Base-by-base conservation (phyloP, 1,284 basidiomycete genomes). In the Lentinula novae-zelandiae region DNA sequence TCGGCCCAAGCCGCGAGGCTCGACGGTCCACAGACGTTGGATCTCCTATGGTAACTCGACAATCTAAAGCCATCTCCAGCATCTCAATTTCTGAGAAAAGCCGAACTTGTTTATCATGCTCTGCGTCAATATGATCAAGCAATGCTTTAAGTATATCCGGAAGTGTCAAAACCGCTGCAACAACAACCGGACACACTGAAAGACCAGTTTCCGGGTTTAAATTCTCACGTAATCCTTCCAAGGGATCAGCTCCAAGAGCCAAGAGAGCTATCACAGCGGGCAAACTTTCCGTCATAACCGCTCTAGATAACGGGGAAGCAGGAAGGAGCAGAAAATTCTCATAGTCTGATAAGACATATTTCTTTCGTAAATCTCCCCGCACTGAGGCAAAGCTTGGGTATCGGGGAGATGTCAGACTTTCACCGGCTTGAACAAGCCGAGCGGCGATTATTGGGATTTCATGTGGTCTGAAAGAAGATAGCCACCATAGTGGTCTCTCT, bases 271-370 rank as follows among this genome's bases (percentile, higher is more conserved):
- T 36, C 6, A 62, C 53, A 1, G 57, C 61, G 13, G 53, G 57
- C 38, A 59, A 15, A 52, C 61, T 59, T 15, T 42, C 48, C 57
- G 53, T 62, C 51, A 60, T 56, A 6, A 62, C 57, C 9, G 57
- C 57, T 39, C 61, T 58, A 13, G 57, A 58, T 4, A 62, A 53
- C 2, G 61, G 61, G 2, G 61, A 62, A 40, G 49, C 57, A 17
- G 53, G 57, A 1, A 62, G n/a, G 10, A 48, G 44, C n/a, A 59
- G 42, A 6, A 62, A 40, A 12, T 56, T 52, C 46, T 62, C 61
- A 40, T 39, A 59, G 33, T 62, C 57, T 8, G 44, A 52, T 53
- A 34, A 33, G 31, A 57, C n/a, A 34, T 48, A 57, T 34, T 49
- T 46, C 6, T 36, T 46, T 31, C 55, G 22, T 33, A 57, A 9